A percentile compares a stretch with the other conserved stretches of the same genome.
These are phyloP conservation scores for Ogataea pini DNA, from an alignment of 805 yeast genomes.

Conservation along the genomic window DNA sequence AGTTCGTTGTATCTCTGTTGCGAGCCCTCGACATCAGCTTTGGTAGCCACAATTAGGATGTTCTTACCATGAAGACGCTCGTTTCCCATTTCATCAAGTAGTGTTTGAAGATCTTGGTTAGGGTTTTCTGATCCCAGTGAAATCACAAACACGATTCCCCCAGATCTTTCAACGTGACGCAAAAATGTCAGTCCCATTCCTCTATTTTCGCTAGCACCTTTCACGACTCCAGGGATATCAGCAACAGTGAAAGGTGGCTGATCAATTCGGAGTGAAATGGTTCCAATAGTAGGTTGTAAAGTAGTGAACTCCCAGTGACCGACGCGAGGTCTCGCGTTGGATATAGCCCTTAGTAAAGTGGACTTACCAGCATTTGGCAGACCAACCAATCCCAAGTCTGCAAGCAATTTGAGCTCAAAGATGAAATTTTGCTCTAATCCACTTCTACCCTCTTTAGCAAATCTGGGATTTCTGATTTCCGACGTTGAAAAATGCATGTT, in stretches of 20 bases:
- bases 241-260: conserved; percentile 84
- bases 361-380: conserved; percentile 97
- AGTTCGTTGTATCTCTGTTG: conserved; percentile 49
- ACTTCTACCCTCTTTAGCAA: conserved; percentile 76
- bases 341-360: conserved; percentile 80
- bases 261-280: conserved; percentile 67
- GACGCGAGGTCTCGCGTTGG: conserved; percentile 84
- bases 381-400: conserved; percentile 93
- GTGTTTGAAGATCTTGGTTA: conserved; percentile 57
- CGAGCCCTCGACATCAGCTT: conserved; percentile 74
- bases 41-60: conserved; percentile 84
- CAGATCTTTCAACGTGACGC: conserved; percentile 89
- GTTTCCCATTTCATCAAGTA: conserved; percentile 72
- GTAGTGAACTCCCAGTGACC: conserved; percentile 99
- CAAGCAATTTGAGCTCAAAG: conserved; percentile 83
- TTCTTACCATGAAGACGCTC: conserved; percentile 59
- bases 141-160: conserved; percentile 84
- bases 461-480: conserved; percentile 84
- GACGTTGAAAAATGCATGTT: conserved; percentile 92
- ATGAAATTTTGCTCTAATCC: conserved; percentile 68
- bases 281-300: conserved; percentile 87
- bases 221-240: conserved; percentile 93
- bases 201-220: conserved; percentile 79
- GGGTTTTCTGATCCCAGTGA: conserved; percentile 73
- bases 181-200: conserved; percentile 95